Conservation (phyloP, 129 eudicot genomes). For the Rutidosis leptorrhynchoides region DNA sequence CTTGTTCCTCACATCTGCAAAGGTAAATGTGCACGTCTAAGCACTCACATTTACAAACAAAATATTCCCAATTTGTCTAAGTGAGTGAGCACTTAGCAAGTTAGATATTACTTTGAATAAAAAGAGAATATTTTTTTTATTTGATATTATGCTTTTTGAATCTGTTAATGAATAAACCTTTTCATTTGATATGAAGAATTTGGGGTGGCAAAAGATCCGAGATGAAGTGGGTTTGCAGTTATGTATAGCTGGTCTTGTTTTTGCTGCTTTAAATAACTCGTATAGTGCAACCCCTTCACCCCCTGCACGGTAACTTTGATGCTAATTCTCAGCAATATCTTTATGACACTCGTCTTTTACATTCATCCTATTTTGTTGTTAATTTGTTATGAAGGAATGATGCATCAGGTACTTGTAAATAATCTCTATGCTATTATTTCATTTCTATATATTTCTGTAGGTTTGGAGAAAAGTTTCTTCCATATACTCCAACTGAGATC, state of each 20-base stretch:
- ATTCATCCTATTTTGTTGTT: neutral
- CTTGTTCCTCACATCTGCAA: constrained; percentile 66
- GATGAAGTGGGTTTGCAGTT: constrained; percentile 60
- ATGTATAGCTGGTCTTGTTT: constrained; percentile 57
- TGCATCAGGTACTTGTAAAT: constrained; percentile 15
- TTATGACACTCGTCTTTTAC: neutral
- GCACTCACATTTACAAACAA: neutral
- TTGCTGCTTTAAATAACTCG: constrained; percentile 64
- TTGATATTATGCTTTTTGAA: constrained; percentile 15
- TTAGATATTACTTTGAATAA: neutral
- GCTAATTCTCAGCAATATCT: constrained; percentile 4
- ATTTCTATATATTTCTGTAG: constrained; percentile 33
- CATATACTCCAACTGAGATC: constrained; percentile 63
- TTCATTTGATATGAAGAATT: constrained; percentile 43
- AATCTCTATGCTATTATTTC: constrained; percentile 6
- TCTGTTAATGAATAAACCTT: constrained; percentile 5
- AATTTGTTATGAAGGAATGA: constrained; percentile 1
- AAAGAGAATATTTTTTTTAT: neutral
- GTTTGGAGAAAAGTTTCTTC: constrained; percentile 44
- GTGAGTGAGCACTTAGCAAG: neutral
- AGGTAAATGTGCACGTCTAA: constrained; percentile 45
- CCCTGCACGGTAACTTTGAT: constrained; percentile 54
- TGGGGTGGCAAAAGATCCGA: constrained; percentile 55
- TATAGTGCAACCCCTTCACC: constrained; percentile 50
- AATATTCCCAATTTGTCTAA: neutral